Evolutionary conservation across 306 rosid species (phyloP).

Genomic region (Medicago truncatula): DNA sequence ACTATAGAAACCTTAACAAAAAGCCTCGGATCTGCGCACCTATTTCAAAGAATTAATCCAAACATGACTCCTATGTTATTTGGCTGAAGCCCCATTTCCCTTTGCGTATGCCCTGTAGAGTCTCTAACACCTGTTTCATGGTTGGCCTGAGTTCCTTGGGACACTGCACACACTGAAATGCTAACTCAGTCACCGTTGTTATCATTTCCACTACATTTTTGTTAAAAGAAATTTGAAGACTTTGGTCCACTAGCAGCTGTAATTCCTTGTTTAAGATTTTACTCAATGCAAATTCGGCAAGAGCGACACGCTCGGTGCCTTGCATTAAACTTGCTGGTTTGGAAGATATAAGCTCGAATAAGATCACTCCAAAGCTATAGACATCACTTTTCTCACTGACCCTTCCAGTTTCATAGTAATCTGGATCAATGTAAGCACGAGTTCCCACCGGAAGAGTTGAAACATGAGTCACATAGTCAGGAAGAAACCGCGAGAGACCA

Average conservation of each 20-base stretch:
- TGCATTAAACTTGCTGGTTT: constrained; percentile 24
- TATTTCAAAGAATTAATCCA: neutral
- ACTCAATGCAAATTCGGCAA: constrained; percentile 48
- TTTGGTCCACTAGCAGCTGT: constrained; percentile 56
- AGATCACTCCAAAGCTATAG: constrained; percentile 19
- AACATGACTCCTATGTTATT: constrained; percentile 18
- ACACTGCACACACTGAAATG: constrained; percentile 66
- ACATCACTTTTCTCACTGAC: constrained; percentile 72
- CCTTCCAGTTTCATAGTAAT: constrained; percentile 55
- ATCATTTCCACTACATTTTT: constrained; percentile 34
- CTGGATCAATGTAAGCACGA: constrained; percentile 65
- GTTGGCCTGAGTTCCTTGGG: constrained; percentile 63
- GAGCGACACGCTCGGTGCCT: neutral
- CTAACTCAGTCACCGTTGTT: constrained; percentile 64
- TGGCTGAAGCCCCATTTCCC: constrained; percentile 39
- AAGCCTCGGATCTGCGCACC: neutral
- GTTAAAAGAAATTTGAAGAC: constrained; percentile 52
- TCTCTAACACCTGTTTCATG: constrained; percentile 54
- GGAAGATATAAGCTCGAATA: constrained; percentile 69
- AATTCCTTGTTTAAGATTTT: constrained; percentile 53
- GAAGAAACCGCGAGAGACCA: constrained; percentile 66
- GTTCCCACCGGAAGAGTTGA: constrained; percentile 39
- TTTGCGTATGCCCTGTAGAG: constrained; percentile 46
- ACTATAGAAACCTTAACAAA: no score
- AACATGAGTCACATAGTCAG: constrained; percentile 35